A percentile compares a stretch with the other conserved stretches of the same genome.
phyloP scores from a whole-genome alignment of 768 basidiomycete species.

The Scleroderma citrinum region DNA sequence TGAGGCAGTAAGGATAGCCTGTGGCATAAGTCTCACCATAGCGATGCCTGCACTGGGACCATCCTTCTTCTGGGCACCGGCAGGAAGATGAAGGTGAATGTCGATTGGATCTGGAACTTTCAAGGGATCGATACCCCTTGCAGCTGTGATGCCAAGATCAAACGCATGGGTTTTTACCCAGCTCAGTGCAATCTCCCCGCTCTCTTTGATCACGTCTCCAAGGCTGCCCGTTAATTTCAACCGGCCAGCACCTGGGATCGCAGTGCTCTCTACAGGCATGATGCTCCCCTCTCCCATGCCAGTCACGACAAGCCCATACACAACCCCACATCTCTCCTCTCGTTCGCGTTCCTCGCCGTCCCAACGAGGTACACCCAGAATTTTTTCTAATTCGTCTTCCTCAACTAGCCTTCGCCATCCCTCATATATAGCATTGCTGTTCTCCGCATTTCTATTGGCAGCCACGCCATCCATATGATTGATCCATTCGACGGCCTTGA shows the following conservation, averaged over 20 bases:
- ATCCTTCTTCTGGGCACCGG: slow-evolving; percentile 91
- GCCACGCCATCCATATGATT: slow-evolving; percentile 40
- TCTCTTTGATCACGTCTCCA: slow-evolving; percentile 91
- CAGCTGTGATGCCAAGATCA: slow-evolving; percentile 68
- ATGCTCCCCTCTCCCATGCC: slow-evolving; percentile 85
- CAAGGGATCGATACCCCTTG: slow-evolving; percentile 65
- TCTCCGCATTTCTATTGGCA: slow-evolving; percentile 12
- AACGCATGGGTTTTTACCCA: slow-evolving; percentile 90
- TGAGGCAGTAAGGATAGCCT: neutral
- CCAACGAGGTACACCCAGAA: slow-evolving; percentile 75
- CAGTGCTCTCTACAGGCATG: slow-evolving; percentile 77
- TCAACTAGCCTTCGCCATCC: slow-evolving; percentile 59
- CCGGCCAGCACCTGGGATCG: slow-evolving; percentile 67
- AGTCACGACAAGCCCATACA: slow-evolving; percentile 84
- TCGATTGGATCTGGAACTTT: slow-evolving; percentile 70
- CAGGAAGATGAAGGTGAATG: slow-evolving; percentile 83
- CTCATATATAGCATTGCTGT: slow-evolving; percentile 10
- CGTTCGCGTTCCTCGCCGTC: slow-evolving; percentile 76
- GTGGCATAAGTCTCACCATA: slow-evolving; percentile 47
- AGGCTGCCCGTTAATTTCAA: slow-evolving; percentile 79
- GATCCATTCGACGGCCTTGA: slow-evolving; percentile 89
- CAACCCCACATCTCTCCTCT: slow-evolving; percentile 68
- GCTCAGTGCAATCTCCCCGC: slow-evolving; percentile 82
- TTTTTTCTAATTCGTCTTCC: slow-evolving; percentile 70
- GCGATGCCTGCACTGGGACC: slow-evolving; percentile 89